Evolutionary conservation across 495 filamentous ascomycete species (phyloP).

Genomic region (Aspergillus hancockii): DNA sequence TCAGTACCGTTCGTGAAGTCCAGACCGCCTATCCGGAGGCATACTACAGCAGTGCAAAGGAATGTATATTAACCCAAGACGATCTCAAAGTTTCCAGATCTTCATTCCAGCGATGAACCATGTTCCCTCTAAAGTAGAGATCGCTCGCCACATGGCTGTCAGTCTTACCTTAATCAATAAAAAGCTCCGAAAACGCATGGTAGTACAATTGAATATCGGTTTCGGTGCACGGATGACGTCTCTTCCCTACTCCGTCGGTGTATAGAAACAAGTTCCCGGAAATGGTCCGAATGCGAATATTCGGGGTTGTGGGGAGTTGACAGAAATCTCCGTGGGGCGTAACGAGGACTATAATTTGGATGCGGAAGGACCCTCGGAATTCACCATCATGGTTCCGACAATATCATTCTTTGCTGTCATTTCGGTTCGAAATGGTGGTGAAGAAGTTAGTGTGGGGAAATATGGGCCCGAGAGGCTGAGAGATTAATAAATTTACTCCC

Average conservation of each 20-base stretch:
- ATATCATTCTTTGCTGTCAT: neutral
- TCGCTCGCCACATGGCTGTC: conserved; percentile 3
- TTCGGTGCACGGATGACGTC: neutral
- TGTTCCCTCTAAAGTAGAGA: neutral
- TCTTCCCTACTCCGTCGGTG: neutral
- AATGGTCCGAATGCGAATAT: neutral
- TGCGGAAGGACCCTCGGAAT: neutral
- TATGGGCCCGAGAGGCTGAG: neutral
- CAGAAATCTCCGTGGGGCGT: neutral
- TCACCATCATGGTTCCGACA: neutral
- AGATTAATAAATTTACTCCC: neutral
- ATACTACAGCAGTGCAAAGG: neutral
- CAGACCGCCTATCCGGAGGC: neutral
- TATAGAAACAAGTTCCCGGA: neutral
- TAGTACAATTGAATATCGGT: neutral
- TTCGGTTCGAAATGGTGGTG: neutral
- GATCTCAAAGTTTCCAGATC: neutral
- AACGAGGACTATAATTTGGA: neutral
- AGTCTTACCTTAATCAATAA: neutral
- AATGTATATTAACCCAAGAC: neutral
- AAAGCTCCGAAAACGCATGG: neutral
- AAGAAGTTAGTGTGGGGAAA: neutral
- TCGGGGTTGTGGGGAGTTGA: neutral
- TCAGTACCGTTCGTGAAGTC: neutral
- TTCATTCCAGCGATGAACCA: neutral